Base-by-base conservation (phyloP, 2,329 filamentous ascomycete species). In the Ilyonectria destructans region DNA sequence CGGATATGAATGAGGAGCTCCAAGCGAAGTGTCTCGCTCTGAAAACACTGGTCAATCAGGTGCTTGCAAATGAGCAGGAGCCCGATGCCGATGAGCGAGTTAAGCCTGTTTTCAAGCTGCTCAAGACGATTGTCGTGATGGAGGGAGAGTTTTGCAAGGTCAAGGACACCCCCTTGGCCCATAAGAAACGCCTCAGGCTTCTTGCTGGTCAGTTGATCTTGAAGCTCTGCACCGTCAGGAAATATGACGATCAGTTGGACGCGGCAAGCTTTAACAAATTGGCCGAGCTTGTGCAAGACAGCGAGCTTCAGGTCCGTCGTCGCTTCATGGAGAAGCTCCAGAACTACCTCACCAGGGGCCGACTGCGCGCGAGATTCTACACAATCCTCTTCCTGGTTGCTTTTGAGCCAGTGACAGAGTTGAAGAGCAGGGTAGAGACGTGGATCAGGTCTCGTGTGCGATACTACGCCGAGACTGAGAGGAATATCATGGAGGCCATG, bases 341-440 rank as follows among this genome's bases (percentile, higher is more conserved):
- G 82, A 98, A 97, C 82, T 96, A 97, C 76, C 88, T 98, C 5
- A 92, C 93, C 10, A 89, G 92, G 60, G 88, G 88, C 62, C 90
- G 87, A 72, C 86, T 97, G 2, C 87, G 90, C 1, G 84, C 87
- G 13, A 91, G 96, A 10, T 99, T 97, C 86, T 96, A 97, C 80
- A 93, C 94, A 0, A 91, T 97, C 46, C 87, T 97, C 6, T 98
- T 98, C 83, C 84, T 98, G 49, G 92, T 95, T 35, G 96, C 96
- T 1, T 98, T 96, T 78, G 96, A 99, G 82, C 96, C 96, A 0
- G 88, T 90, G 43, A 79, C 83, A n/a, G 88, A 89, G 17, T 88
- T 97, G 78, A 93, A 91, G 78, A 90, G 89, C 57, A 90, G 92
- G 48, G 91, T 94, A 3, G 89, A 93, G 69, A 97, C 94, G 0